Evolutionary conservation across 2,329 filamentous ascomycete species (phyloP), one percentile per base, ranked within the genome.

Genomic region (Colletotrichum karsti): DNA sequence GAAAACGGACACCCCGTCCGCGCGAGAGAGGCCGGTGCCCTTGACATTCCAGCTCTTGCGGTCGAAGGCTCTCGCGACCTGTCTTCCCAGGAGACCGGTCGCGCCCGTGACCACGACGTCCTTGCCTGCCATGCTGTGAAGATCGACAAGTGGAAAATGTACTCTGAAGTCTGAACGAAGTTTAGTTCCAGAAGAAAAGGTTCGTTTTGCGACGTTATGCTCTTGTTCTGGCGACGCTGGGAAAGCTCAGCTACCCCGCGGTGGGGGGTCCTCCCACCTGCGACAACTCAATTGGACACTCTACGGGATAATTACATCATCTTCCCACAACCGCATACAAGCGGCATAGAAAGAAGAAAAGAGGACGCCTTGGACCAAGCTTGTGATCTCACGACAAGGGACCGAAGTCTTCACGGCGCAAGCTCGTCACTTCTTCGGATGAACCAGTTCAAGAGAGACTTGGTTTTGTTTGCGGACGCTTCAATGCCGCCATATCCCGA

Each of bases 91-190:
- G 10, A 97, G 86, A 61, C 94, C 94, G 20, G 92, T 95, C 39
- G 93, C 94, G 64, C 94, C 94, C 7, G 94, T 97, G 62, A 97
- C 83, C 26, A 97, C 84, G 9, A 88, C 93, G 26, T 86, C 90
- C 66, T 86, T 80, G 7, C 68, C 57, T 2, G 77, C 57, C 80
- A 82, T 82, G 3, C 63, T 70, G 15, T 37, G n/a, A n/a, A n/a
- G n/a, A n/a, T n/a, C n/a, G n/a, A n/a, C n/a, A n/a, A n/a, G n/a
- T n/a, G n/a, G n/a, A n/a, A n/a, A n/a, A n/a, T n/a, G n/a, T n/a
- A n/a, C n/a, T n/a, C n/a, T n/a, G n/a, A n/a, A n/a, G n/a, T n/a
- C n/a, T n/a, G n/a, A n/a, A n/a, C n/a, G n/a, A n/a, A n/a, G n/a
- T n/a, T n/a, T n/a, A n/a, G n/a, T n/a, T n/a, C n/a, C n/a, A n/a